A percentile compares a stretch with the other conserved stretches of the same genome.
Conservation (phyloP, 2,329 filamentous ascomycete species). For the Fusarium sp. region DNA sequence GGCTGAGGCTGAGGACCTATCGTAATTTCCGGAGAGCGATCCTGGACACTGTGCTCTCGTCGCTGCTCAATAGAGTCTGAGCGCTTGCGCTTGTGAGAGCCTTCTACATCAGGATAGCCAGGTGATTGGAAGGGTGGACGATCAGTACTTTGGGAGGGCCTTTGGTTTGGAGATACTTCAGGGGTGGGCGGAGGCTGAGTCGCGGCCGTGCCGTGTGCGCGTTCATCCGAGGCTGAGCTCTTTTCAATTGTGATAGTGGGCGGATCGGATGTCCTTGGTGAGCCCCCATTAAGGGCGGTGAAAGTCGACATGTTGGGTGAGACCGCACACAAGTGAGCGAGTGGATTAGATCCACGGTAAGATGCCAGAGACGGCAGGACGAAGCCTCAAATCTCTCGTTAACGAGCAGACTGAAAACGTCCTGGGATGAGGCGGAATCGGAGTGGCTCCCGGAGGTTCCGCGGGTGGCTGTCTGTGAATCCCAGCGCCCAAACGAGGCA, state of each 20-base stretch:
- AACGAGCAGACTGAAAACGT: constrained; percentile 15
- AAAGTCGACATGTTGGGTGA: constrained; percentile 64
- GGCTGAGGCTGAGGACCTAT: constrained; percentile 48
- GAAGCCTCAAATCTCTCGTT: constrained; percentile 11
- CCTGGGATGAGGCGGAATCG: constrained; percentile 17
- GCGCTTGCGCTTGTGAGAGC: constrained; percentile 77
- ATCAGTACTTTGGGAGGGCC: constrained; percentile 60
- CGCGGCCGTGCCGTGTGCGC: constrained; percentile 46
- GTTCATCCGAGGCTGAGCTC: constrained; percentile 54
- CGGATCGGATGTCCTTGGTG: constrained; percentile 60
- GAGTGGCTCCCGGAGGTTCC: constrained; percentile 38
- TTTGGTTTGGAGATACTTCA: constrained; percentile 53
- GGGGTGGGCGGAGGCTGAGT: constrained; percentile 47
- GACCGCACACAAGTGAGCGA: constrained; percentile 8
- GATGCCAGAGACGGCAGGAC: constrained; percentile 9
- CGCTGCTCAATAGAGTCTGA: constrained; percentile 73
- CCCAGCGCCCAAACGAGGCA: constrained; percentile 4
- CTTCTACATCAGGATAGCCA: constrained; percentile 63
- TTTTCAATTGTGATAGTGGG: constrained; percentile 51
- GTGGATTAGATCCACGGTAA: constrained; percentile 6
- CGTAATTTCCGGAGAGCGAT: constrained; percentile 55
- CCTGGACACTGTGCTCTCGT: constrained; percentile 55
- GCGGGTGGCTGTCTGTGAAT: constrained; percentile 23
- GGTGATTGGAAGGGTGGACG: constrained; percentile 59
- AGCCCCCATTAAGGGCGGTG: constrained; percentile 67